These are phyloP conservation scores for Moesziomyces sp. DNA, from an alignment of 1,284 basidiomycete genomes.

Conservation along the genomic window DNA sequence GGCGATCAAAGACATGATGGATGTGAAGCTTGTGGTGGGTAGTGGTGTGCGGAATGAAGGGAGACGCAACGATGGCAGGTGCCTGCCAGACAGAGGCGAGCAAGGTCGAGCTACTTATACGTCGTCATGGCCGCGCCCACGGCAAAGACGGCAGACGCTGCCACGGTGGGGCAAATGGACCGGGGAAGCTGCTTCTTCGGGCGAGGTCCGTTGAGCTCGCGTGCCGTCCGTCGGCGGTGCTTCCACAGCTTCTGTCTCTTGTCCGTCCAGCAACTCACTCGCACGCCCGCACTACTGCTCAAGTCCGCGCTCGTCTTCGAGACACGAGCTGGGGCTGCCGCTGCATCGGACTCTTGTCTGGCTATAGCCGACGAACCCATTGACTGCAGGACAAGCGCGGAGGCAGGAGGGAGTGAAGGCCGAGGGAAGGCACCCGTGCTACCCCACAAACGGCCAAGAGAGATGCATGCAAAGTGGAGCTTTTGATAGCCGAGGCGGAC, in stretches of 20 bases:
- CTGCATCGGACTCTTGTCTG: neutral
- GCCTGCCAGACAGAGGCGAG: neutral
- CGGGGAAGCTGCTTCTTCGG: slow-evolving; percentile 2
- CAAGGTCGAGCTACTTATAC: neutral
- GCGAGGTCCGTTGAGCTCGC: slow-evolving; percentile 15
- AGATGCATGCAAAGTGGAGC: slow-evolving; percentile 5
- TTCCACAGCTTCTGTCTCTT: neutral
- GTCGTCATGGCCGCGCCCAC: too few species aligned
- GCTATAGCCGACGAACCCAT: neutral
- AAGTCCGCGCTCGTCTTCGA: too few species aligned
- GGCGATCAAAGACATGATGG: slow-evolving; percentile 40
- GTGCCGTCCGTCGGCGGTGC: slow-evolving; percentile 17
- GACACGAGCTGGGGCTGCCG: neutral
- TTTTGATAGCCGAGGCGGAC: slow-evolving; percentile 6
- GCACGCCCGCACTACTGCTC: too few species aligned
- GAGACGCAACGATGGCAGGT: neutral
- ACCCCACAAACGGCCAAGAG: slow-evolving; percentile 2
- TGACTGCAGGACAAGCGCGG: neutral
- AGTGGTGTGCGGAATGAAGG: neutral
- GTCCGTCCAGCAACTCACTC: too few species aligned
- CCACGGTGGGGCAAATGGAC: too few species aligned
- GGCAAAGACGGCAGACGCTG: too few species aligned
- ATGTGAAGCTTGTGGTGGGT: neutral
- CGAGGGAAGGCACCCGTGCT: neutral
- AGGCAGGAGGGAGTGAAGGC: neutral